Conservation (phyloP, 129 eudicot genomes). For the Artemisia tridentata region DNA sequence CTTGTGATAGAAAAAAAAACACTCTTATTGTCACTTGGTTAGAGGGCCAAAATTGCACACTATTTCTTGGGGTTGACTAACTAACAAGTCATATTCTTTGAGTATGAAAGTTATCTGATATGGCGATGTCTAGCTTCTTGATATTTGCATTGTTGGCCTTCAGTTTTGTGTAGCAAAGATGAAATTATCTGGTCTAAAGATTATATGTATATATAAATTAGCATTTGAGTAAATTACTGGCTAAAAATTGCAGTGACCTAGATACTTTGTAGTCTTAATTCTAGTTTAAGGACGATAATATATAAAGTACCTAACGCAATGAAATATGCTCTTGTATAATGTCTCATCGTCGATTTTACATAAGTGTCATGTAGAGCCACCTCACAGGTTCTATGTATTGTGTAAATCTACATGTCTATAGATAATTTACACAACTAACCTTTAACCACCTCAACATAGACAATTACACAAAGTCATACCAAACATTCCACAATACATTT, state of each 20-base stretch:
- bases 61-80: neutral
- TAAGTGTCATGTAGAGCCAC: slow-evolving; percentile 13
- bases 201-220: neutral
- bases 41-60: neutral
- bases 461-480: neutral
- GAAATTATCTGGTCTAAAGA: neutral
- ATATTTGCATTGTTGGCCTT: neutral
- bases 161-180: neutral
- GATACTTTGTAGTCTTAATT: neutral
- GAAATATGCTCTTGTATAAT: neutral
- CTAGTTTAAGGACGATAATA: neutral
- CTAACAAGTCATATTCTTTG: neutral
- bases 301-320: neutral
- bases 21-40: neutral
- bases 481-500: neutral
- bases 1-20: neutral
- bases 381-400: neutral
- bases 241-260: neutral
- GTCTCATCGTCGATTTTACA: neutral
- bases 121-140: neutral
- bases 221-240: neutral
- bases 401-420: neutral
- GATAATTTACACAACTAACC: neutral
- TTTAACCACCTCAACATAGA: slow-evolving; percentile 1
- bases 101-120: neutral